Evolutionary conservation across 2,329 filamentous ascomycete genomes (phyloP).

Genomic region (Teratosphaeria viscida): DNA sequence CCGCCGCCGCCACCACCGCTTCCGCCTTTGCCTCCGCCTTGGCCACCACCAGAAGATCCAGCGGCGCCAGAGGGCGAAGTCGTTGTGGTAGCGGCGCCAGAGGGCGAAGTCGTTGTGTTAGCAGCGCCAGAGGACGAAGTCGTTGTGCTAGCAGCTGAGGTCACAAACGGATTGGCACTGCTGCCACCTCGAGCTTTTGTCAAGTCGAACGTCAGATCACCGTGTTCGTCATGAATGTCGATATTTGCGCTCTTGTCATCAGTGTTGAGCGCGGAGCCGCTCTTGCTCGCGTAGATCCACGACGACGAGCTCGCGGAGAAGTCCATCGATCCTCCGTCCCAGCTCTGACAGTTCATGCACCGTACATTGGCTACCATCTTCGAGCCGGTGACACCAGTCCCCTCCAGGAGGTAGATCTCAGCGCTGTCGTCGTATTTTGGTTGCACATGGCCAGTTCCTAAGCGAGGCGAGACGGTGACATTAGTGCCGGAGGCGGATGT

Average conservation of each 20-base stretch:
- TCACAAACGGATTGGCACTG: conserved; percentile 33
- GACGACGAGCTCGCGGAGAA: conserved; percentile 28
- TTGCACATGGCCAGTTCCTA: conserved; percentile 33
- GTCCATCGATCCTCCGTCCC: conserved; percentile 43
- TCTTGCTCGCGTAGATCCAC: conserved; percentile 43
- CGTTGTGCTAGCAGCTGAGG: conserved; percentile 7
- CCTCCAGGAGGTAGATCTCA: conserved; percentile 41
- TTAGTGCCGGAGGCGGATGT: conserved; percentile 41
- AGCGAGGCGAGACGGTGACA: conserved; percentile 47
- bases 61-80: no score
- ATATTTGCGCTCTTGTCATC: conserved; percentile 36
- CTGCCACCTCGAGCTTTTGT: conserved; percentile 40
- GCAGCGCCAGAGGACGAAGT: conserved; percentile 1
- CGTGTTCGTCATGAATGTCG: conserved; percentile 33
- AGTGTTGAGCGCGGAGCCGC: conserved; percentile 38
- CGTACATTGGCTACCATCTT: conserved; percentile 47
- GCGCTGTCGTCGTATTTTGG: conserved; percentile 35
- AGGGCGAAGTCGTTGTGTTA: conserved; percentile 6
- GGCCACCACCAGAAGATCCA: neutral
- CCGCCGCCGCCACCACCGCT: neutral
- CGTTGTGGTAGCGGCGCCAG: no score
- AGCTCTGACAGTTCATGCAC: conserved; percentile 44
- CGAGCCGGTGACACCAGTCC: conserved; percentile 42
- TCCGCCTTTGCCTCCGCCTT: no score
- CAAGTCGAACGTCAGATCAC: conserved; percentile 38